phyloP scores from a whole-genome alignment of 2,329 filamentous ascomycete genomes.

The Didymosphaeria variabile region DNA sequence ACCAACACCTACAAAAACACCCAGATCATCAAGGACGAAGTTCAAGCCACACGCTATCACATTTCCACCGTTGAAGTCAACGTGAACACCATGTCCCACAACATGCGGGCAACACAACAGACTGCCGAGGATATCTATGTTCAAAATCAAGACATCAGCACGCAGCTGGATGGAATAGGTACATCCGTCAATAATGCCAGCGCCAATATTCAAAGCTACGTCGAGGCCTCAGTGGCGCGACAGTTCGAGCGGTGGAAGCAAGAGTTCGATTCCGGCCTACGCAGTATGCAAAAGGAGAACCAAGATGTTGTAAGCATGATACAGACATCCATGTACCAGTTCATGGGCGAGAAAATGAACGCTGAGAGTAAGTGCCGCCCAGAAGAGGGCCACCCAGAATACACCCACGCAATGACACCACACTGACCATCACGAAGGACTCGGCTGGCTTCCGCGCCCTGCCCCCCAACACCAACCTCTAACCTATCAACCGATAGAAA shows the following conservation, averaged over 20 bases:
- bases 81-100: neutral
- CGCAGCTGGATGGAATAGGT: neutral
- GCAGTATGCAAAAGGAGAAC: neutral
- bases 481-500: neutral
- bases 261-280: neutral
- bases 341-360: slow-evolving; percentile 6
- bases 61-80: neutral
- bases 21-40: neutral
- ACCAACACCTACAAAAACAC: neutral
- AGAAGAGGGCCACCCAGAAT: neutral
- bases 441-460: neutral
- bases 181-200: neutral
- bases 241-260: slow-evolving; percentile 1
- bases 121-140: neutral
- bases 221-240: neutral
- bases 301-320: neutral
- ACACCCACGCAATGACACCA: neutral
- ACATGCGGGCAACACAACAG: neutral
- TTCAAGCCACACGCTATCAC: neutral
- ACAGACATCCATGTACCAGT: slow-evolving; percentile 3
- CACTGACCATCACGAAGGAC: neutral
- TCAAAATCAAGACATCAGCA: neutral
- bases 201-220: neutral
- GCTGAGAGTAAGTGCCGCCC: neutral
- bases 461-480: neutral